phyloP scores from a whole-genome alignment of 2,329 filamentous ascomycete species.

The Lanzia echinophila region DNA sequence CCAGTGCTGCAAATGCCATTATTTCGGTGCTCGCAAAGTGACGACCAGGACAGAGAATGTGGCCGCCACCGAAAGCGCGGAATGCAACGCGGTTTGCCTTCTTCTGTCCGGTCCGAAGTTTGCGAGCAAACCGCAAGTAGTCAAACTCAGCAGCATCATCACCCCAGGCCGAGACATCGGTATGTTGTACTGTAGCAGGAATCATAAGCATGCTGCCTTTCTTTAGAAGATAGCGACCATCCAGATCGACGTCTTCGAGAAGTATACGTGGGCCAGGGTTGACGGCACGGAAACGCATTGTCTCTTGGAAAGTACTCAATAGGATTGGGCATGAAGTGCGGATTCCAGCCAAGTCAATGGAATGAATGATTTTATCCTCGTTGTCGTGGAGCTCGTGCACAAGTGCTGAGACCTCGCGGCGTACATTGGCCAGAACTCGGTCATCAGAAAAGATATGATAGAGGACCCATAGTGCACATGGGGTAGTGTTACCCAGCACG shows the following conservation, averaged over 20 bases:
- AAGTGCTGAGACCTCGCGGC: not conserved
- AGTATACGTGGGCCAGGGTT: not conserved
- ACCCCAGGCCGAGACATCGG: not conserved
- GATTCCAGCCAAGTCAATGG: not conserved
- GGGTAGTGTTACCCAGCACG: not conserved
- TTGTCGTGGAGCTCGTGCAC: not conserved
- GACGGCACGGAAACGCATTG: not conserved
- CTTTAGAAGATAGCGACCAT: not conserved
- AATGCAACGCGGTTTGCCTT: conserved; percentile 25
- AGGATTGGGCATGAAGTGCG: not conserved
- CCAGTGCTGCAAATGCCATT: conserved; percentile 23
- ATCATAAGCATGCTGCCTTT: not conserved
- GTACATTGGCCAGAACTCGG: not conserved
- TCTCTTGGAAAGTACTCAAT: not conserved
- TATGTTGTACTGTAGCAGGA: not conserved
- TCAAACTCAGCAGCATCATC: too few relatives aligned
- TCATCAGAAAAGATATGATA: not conserved
- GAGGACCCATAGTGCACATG: not conserved
- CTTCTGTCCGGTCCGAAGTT: too few relatives aligned
- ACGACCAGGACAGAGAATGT: conserved; percentile 33
- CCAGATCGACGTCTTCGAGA: not conserved
- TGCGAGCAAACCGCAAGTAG: too few relatives aligned
- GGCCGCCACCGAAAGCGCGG: conserved; percentile 32
- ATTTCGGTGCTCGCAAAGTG: conserved; percentile 34
- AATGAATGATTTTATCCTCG: not conserved